Conservation (phyloP, 306 rosid species). For the Rosa chinensis region DNA sequence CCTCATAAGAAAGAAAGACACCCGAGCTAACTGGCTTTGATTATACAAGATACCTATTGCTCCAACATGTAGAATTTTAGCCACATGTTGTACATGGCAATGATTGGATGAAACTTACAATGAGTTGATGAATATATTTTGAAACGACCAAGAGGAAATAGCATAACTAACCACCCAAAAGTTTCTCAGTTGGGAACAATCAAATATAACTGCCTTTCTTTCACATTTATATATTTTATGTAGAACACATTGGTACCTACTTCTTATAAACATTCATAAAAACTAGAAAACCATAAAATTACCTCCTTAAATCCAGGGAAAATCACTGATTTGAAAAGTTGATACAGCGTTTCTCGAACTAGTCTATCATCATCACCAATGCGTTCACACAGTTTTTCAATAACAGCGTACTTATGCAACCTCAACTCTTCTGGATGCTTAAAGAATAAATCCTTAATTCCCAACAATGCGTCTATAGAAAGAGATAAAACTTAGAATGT, state of each 20-base stretch:
- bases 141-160: neutral
- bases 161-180: neutral
- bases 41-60: neutral
- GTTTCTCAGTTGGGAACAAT: neutral
- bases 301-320: slow-evolving; percentile 84
- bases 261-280: neutral
- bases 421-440: slow-evolving; percentile 67
- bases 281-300: slow-evolving; percentile 5
- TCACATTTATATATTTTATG: neutral
- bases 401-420: slow-evolving; percentile 61
- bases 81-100: neutral
- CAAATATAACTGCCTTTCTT: neutral
- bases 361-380: slow-evolving; percentile 71
- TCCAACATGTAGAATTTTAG: neutral
- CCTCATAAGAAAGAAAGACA: neutral
- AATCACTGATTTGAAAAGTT: slow-evolving; percentile 64
- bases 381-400: slow-evolving; percentile 80
- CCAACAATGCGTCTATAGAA: slow-evolving; percentile 73
- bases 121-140: neutral
- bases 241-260: neutral
- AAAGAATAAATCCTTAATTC: slow-evolving; percentile 68
- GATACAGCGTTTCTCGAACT: slow-evolving; percentile 66
- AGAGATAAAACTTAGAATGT: slow-evolving; percentile 9
- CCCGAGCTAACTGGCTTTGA: neutral
- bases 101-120: neutral